Base-by-base conservation (phyloP, 805 yeast genomes). In the Maudiozyma bulderi region DNA sequence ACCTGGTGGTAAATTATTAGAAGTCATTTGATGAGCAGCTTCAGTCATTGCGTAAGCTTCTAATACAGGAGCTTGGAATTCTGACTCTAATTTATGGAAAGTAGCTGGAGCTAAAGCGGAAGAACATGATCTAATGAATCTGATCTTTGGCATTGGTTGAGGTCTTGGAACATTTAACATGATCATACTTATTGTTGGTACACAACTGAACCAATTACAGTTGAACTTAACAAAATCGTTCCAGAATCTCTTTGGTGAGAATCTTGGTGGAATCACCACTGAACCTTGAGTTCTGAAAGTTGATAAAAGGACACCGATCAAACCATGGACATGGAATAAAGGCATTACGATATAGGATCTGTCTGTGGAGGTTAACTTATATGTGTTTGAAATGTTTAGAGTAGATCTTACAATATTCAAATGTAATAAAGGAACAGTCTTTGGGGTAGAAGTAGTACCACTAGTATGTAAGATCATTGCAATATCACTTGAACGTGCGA, bases 31-130 rank as follows among this genome's bases (percentile, higher is more conserved):
- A 62, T 83, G 89, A n/a, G 86, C 74, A 1, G 86, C 86, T 60
- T 83, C 90, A 1, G 89, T 83, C 87, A 83, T 82, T 5, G 88
- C 89, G 59, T 83, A 83, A 0, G 89, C 89, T 62, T 83, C 90
- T 13, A 82, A 60, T 0, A 83, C 88, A 0, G 88, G 88, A 0
- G 86, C 83, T 8, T 74, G 67, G 62, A 83, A 78, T 32, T 73
- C 70, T 44, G 66, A 51, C 56, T 83, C 89, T 44, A 83, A 68
- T 60, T 74, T 72, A 47, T 70, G 70, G 68, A 83, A 77, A 6
- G 81, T 80, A 1, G 80, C 63, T 2, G 87, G 86, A 1, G 88
- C 86, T 57, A 83, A 69, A 6, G 87, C 75, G 1, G 87, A 75
- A 1, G 88, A 83, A 59, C 89, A 83, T 0, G 87, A 81, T 58